Evolutionary conservation across 139 green algal species (phyloP).

Genomic region (Micractinium sp.): DNA sequence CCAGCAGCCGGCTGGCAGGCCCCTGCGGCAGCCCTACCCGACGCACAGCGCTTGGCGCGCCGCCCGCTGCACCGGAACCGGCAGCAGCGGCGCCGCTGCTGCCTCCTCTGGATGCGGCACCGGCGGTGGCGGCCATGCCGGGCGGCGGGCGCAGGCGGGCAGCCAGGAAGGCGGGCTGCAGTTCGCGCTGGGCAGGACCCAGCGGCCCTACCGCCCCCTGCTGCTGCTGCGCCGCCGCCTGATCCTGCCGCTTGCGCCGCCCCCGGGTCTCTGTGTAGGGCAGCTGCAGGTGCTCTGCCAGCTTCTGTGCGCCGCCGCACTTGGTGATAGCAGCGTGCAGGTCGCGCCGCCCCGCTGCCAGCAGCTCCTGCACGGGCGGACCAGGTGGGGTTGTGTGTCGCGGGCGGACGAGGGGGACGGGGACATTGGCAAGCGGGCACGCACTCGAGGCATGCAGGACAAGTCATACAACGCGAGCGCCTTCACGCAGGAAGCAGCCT

Average conservation of each 20-base stretch:
- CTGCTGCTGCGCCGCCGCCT: background rate
- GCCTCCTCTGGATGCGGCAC: background rate
- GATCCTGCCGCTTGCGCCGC: background rate
- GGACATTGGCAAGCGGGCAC: too few species aligned
- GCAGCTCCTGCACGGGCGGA: constrained; percentile 12
- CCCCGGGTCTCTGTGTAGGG: constrained; percentile 15
- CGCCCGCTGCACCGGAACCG: background rate
- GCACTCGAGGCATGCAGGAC: too few species aligned
- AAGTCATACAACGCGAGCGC: background rate
- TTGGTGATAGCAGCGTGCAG: constrained; percentile 7
- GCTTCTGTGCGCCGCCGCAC: constrained; percentile 18
- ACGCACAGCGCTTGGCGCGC: background rate
- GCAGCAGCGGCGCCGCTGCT: background rate
- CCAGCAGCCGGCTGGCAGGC: constrained; percentile 20
- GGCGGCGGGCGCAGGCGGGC: background rate
- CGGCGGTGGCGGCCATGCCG: background rate
- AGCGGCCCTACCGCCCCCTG: background rate
- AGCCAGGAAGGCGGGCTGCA: background rate
- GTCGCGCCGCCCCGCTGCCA: constrained; percentile 11
- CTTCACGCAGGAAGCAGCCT: background rate
- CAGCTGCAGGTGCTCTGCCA: constrained; percentile 23
- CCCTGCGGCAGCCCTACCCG: background rate
- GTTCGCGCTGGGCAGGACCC: background rate
- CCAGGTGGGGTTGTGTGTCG: background rate
- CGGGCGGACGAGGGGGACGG: background rate